These are phyloP conservation scores for Houttuynia cordata DNA, from an alignment of 164 flowering plant genomes.

Conservation along the genomic window DNA sequence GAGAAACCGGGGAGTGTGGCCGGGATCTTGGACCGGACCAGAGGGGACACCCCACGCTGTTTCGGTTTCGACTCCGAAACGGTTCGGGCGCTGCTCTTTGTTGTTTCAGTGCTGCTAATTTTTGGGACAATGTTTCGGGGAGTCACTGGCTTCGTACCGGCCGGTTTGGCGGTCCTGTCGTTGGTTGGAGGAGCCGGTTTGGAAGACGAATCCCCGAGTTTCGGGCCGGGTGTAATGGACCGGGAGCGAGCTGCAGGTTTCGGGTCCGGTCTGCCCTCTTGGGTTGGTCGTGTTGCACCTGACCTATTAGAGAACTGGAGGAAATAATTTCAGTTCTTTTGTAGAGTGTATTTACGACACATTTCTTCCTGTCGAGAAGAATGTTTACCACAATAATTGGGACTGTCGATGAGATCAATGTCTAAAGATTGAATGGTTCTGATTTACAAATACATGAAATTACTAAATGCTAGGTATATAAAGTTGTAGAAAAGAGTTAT, in stretches of 20 bases:
- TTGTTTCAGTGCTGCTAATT: not conserved
- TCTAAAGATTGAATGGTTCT: too few species aligned
- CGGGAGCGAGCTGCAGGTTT: conserved; percentile 17
- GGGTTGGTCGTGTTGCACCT: conserved; percentile 9
- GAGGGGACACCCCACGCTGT: conserved; percentile 32
- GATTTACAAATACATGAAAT: too few species aligned
- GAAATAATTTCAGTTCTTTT: not conserved
- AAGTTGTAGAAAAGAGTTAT: too few species aligned
- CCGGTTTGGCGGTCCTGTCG: not conserved
- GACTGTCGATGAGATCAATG: too few species aligned
- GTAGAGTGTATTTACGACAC: too few species aligned
- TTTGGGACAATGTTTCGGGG: not conserved
- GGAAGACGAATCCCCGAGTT: conserved; percentile 4
- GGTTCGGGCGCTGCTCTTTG: not conserved
- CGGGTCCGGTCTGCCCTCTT: conserved; percentile 10
- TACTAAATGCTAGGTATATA: too few species aligned
- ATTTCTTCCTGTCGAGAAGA: too few species aligned
- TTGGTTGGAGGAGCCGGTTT: not conserved
- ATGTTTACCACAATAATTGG: too few species aligned
- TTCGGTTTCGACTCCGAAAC: conserved; percentile 16
- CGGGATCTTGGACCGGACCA: conserved; percentile 22
- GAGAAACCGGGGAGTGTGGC: conserved; percentile 24
- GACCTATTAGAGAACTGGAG: conserved; percentile 22
- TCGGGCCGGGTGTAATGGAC: conserved; percentile 21
- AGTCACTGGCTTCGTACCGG: not conserved